Conservation (phyloP, 495 filamentous ascomycete species). For the Cercophora sp. region DNA sequence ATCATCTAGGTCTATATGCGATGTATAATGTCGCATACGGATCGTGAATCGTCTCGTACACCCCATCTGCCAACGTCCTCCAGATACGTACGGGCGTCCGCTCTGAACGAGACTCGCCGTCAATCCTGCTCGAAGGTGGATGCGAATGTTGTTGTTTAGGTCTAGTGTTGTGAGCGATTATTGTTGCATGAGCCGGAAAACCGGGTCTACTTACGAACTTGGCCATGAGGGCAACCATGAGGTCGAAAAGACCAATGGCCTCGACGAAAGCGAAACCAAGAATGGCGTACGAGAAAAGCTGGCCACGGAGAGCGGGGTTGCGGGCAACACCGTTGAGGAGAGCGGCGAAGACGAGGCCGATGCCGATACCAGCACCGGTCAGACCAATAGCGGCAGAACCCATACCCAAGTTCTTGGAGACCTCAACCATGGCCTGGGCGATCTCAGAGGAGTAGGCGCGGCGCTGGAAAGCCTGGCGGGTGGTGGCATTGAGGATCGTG, state of each 20-base stretch:
- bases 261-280: constrained; percentile 91
- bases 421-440: constrained; percentile 78
- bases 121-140: constrained; percentile 16
- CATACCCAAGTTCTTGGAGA: constrained; percentile 84
- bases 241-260: constrained; percentile 88
- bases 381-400: constrained; percentile 84
- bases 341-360: constrained; percentile 84
- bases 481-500: constrained; percentile 60
- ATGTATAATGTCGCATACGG: constrained; percentile 18
- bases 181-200: too few relatives aligned
- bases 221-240: constrained; percentile 90
- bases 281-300: constrained; percentile 93
- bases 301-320: constrained; percentile 84
- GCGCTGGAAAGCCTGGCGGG: constrained; percentile 61
- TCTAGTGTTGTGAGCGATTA: too few relatives aligned
- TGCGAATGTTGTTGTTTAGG: constrained; percentile 21
- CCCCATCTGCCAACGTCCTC: constrained; percentile 15
- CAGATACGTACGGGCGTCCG: constrained; percentile 30
- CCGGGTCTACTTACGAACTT: constrained; percentile 62
- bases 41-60: constrained; percentile 30
- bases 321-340: constrained; percentile 80
- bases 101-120: constrained; percentile 22
- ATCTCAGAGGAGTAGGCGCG: constrained; percentile 78
- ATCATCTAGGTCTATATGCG: constrained; percentile 20
- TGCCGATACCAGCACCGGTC: constrained; percentile 87